Base-by-base conservation (phyloP, 2,329 filamentous ascomycete genomes). In the Colletotrichum horii region DNA sequence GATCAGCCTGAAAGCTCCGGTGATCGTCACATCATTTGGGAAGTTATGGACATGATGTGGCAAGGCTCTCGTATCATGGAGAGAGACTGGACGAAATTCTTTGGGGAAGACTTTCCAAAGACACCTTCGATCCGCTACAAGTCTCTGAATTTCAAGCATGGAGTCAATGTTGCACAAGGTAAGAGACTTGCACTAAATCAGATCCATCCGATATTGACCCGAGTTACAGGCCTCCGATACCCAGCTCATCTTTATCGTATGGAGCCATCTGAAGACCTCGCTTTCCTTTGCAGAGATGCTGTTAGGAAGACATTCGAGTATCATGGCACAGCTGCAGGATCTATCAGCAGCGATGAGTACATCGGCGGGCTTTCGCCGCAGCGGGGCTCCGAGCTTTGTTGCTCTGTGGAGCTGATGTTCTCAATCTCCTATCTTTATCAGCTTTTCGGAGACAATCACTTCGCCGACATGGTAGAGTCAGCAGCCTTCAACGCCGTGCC, bases 401-500 rank as follows among this genome's bases (percentile, higher is more conserved):
- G 80, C 2, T 79, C 83, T 3, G 83, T 84, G 7, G 83, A 85
- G 71, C 79, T 82, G 3, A 79, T 79, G 28, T 84, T 83, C 75
- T 84, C 83, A 0, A 66, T 82, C 12, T 79, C 80, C 4, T 84
- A 84, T 65, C 80, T 83, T 65, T 84, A 84, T 70, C 83, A 81
- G 19, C 78, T 80, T 11, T 77, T 81, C 15, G 84, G 84, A 3
- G 76, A 80, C 66, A 83, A 80, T 61, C 24, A 60, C 9, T 89
- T 87, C 76, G 90, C 89, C 4, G 89, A 91, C 78, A 82, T 84
- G n/a, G 84, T 85, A 9, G 90, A 92, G 77, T 80, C 85, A 12
- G 84, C 87, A 9, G 88, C 89, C 6, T 91, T 90, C 83, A 92
- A 91, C 76, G 88, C 89, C 3, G 80, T 91, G 4, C 89, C 90